These are phyloP conservation scores for Niebla homalea DNA, from an alignment of 495 filamentous ascomycete genomes.

Conservation along the genomic window DNA sequence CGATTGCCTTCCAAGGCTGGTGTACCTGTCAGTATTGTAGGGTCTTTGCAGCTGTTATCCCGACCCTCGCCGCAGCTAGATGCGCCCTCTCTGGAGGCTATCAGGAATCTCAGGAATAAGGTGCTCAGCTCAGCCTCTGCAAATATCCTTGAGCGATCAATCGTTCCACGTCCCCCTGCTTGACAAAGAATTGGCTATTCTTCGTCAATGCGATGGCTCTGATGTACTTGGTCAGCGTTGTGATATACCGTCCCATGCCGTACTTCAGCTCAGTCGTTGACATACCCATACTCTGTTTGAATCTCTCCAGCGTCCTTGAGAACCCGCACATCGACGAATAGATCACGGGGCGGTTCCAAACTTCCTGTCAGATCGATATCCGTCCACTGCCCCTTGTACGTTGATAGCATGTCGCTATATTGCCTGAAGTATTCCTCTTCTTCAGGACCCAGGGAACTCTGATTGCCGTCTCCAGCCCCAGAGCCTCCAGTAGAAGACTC, in stretches of 20 bases:
- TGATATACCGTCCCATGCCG: background rate
- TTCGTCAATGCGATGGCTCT: slow-evolving; percentile 94
- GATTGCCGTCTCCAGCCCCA: slow-evolving; percentile 31
- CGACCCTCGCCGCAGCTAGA: no score
- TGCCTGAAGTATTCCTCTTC: slow-evolving; percentile 93
- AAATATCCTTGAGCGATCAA: slow-evolving; percentile 95
- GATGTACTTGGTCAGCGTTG: background rate
- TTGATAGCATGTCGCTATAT: slow-evolving; percentile 82
- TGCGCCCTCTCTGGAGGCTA: no score
- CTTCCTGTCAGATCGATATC: slow-evolving; percentile 94
- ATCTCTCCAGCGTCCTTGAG: slow-evolving; percentile 97
- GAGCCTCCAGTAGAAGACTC: slow-evolving; percentile 12
- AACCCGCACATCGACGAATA: slow-evolving; percentile 96
- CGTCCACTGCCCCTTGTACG: slow-evolving; percentile 98
- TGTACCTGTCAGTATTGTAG: no score
- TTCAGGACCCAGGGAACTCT: slow-evolving; percentile 84
- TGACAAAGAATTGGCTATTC: slow-evolving; percentile 95
- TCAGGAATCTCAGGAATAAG: background rate
- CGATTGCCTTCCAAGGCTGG: no score
- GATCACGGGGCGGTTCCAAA: slow-evolving; percentile 82
- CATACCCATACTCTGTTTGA: slow-evolving; percentile 97
- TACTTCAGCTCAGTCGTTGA: slow-evolving; percentile 2
- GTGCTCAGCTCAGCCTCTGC: slow-evolving; percentile 70
- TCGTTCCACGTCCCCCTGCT: slow-evolving; percentile 90
- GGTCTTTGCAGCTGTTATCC: background rate